Evolutionary conservation across 257 asterid species (phyloP), one percentile per base, ranked within the genome.

Genomic region (Haberlea rhodopensis): DNA sequence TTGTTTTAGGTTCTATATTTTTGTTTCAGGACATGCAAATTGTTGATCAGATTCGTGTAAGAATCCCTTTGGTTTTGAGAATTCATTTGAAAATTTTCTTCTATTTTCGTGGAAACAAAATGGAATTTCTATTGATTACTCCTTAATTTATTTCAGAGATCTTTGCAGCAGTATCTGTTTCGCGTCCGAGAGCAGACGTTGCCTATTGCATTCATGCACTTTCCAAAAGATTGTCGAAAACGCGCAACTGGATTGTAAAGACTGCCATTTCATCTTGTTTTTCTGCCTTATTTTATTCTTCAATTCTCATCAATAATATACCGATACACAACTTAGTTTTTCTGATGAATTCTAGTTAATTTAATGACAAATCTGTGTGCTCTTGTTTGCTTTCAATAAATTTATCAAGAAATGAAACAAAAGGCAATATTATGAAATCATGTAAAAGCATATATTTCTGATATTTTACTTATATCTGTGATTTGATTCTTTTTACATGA

Each of bases 161-260:
- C 67, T 83, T 81, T 76, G 70, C 71, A 23, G 89, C 95, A 25
- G 84, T 87, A 46, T 70, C 89, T 1, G 66, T 78, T 8, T n/a
- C 88, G 31, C 76, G 94, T 20, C 95, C 97, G 6, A 69, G 97
- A 79, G 89, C 97, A 48, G 97, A 90, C 73, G 87, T 90, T 63
- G 96, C 89, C 66, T 90, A 90, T 68, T 90, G 97, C 84, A 86
- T 90, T 71, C 89, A 88, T 46, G 94, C 94, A 19, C 86, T 88
- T 48, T 81, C 94, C 8, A 88, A 82, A 72, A 82, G 97, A 78
- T 69, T 90, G 81, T 67, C 82, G 11, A 88, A 86, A 72, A 90
- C 96, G 15, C 75, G 79, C 61, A 88, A 79, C 56, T 90, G 97
- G 96, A 88, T 86, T 62, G 97, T 90, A 81, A n/a, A 46, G 48